Base-by-base conservation (phyloP, 257 asterid genomes). In the Solanum chaucha region DNA sequence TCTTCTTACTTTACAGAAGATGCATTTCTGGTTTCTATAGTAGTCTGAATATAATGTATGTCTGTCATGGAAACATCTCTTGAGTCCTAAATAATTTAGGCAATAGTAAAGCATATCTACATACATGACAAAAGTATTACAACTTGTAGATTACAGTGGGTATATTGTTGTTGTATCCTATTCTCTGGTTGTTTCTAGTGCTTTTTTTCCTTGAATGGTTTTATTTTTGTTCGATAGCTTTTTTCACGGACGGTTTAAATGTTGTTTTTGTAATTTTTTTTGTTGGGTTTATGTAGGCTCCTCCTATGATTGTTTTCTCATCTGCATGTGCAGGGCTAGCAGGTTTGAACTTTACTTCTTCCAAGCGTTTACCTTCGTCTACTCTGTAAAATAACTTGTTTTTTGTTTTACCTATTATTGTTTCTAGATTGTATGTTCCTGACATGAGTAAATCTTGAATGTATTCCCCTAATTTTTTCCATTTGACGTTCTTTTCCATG, bases 261-360 rank as follows among this genome's bases (percentile, higher is more conserved):
- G 80, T 14, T 30, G 68, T 48, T 71, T 40, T 48, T 22, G 32
- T 71, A 20, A 70, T 30, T 70, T 35, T 81, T 3, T 20, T 10
- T 59, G 90, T 59, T 86, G 83, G 70, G 64, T 87, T 86, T 85
- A 80, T 92, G 89, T 97, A 96, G 98, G 96, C 94, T 20, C 99
- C 99, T 59, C 98, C 98, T 10, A 95, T 95, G 77, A 94, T 96
- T 81, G 85, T 96, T 89, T 94, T 95, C 90, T 96, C 99, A 86
- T 94, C 97, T 86, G 98, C 93, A 58, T 96, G 98, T 92, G 98
- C 98, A 73, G 99, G 99, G 41, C 72, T 96, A 90, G 94, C 95
- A 87, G 99, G 98, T 96, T 68, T 89, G 93, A 73, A 46, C 64
- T 86, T 86, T 2, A 72, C 87, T 73, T n/a, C n/a, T n/a, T n/a